Conservation (phyloP, 306 rosid species). For the Alnus rubra region DNA sequence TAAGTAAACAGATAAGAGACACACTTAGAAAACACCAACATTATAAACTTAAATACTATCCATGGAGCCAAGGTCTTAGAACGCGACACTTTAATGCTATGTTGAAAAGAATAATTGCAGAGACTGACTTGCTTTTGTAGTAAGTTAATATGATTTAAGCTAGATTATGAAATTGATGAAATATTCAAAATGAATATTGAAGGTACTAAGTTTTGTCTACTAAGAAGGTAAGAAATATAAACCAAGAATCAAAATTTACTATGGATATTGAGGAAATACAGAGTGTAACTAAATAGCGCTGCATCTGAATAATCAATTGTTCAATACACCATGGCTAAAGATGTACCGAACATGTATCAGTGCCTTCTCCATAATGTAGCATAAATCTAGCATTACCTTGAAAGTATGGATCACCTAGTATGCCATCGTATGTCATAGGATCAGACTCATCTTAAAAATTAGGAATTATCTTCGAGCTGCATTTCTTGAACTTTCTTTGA, state of each 20-base stretch:
- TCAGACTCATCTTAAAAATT: constrained; percentile 2
- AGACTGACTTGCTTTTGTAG: background rate
- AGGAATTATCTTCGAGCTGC: background rate
- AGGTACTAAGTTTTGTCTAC: background rate
- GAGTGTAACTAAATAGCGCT: background rate
- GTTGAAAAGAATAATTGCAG: background rate
- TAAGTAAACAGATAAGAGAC: background rate
- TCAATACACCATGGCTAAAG: background rate
- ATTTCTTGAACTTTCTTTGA: background rate
- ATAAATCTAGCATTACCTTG: background rate
- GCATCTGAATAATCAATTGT: background rate
- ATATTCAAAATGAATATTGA: background rate
- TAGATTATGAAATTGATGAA: background rate
- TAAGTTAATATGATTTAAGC: background rate
- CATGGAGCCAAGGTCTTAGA: background rate
- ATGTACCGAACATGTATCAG: too few relatives aligned
- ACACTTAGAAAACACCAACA: background rate
- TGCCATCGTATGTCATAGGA: background rate
- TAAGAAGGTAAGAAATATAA: background rate
- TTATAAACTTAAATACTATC: background rate
- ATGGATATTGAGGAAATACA: background rate
- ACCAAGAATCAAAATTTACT: background rate
- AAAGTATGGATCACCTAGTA: background rate
- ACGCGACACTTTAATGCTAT: background rate
- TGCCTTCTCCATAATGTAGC: background rate